These are phyloP conservation scores for Cucurbita moschata DNA, from an alignment of 306 rosid species.

Conservation along the genomic window DNA sequence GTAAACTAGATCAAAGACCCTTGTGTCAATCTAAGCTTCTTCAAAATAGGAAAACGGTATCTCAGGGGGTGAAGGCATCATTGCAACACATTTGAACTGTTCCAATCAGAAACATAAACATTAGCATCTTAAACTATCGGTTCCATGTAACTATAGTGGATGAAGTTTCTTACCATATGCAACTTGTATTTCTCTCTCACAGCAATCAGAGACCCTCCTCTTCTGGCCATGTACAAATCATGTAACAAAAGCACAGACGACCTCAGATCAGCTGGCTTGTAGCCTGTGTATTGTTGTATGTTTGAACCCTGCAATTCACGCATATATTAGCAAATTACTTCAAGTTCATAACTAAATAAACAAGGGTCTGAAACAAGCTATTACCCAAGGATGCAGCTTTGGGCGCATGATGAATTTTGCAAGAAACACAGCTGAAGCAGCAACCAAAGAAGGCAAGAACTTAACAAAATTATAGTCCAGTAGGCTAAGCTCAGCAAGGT, in stretches of 20 bases:
- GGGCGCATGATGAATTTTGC: constrained; percentile 50
- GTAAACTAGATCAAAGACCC: not conserved
- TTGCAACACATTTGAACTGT: constrained; percentile 80
- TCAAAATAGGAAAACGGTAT: constrained; percentile 45
- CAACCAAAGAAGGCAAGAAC: constrained; percentile 78
- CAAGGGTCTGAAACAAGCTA: not conserved
- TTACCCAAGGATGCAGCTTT: constrained; percentile 71
- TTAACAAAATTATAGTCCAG: constrained; percentile 58
- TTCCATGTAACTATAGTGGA: not conserved
- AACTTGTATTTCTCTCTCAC: constrained; percentile 69
- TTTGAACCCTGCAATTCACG: constrained; percentile 22
- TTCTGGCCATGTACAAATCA: constrained; percentile 64
- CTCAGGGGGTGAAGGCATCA: constrained; percentile 71
- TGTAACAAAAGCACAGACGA: constrained; percentile 45
- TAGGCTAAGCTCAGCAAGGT: constrained; percentile 83
- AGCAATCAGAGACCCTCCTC: constrained; percentile 48
- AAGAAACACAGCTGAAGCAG: constrained; percentile 60
- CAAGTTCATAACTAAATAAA: not conserved
- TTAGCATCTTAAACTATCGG: not conserved
- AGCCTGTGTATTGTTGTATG: constrained; percentile 38
- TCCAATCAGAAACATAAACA: constrained; percentile 6
- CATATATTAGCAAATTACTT: not conserved
- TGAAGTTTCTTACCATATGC: constrained; percentile 42
- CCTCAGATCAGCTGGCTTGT: constrained; percentile 43
- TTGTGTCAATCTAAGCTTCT: constrained; percentile 3